Conservation (phyloP, 2,329 filamentous ascomycete species). For the Exophiala spinifera region DNA sequence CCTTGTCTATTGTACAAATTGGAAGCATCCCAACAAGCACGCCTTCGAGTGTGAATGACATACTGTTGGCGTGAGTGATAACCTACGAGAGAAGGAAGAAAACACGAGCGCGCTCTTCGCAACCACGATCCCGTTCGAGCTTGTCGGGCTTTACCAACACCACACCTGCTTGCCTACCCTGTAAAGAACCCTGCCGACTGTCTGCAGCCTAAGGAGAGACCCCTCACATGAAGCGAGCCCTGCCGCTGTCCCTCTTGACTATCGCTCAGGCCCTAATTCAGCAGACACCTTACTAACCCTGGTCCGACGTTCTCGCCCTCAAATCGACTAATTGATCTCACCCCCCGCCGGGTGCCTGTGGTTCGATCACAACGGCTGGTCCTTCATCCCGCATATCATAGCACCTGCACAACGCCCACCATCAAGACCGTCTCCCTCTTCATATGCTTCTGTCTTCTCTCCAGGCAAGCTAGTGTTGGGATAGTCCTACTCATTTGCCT, state of each 20-base stretch:
- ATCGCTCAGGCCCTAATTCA: conserved; percentile 13
- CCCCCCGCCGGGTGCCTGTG: conserved; percentile 12
- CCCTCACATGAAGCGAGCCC: conserved; percentile 17
- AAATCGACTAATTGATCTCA: conserved; percentile 12
- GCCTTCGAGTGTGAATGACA: conserved; percentile 1
- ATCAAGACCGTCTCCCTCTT: conserved; percentile 13
- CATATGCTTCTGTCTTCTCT: conserved; percentile 21
- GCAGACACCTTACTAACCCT: conserved; percentile 5
- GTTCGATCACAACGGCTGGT: conserved; percentile 1
- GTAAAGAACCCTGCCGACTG: conserved; percentile 7
- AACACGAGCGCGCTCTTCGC: not conserved
- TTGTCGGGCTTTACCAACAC: not conserved
- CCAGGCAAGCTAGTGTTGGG: conserved; percentile 2
- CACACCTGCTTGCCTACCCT: too few relatives aligned
- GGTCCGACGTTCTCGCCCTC: conserved; percentile 11
- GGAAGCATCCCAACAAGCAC: not conserved
- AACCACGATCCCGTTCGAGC: not conserved
- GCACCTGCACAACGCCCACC: conserved; percentile 17
- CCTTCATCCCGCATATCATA: conserved; percentile 10
- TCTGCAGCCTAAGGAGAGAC: conserved; percentile 19
- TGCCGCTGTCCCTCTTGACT: conserved; percentile 8
- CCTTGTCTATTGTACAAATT: not conserved
- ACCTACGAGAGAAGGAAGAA: not conserved
- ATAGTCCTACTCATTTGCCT: not conserved
- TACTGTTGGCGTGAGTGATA: not conserved